Conservation (phyloP, 2,329 filamentous ascomycete species). For the Verticillium klebahnii region DNA sequence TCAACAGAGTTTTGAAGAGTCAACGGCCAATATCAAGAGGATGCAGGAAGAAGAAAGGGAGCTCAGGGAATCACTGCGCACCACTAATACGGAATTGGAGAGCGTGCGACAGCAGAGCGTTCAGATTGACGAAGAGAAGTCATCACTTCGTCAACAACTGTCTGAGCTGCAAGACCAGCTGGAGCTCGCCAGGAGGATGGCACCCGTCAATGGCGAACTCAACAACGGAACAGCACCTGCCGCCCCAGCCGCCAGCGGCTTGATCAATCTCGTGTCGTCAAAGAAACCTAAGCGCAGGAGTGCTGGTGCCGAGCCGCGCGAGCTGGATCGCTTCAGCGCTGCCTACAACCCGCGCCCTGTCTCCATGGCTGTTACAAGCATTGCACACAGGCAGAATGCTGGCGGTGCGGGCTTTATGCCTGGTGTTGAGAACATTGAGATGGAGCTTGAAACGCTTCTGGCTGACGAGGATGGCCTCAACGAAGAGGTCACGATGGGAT, state of each 20-base stretch:
- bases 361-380: conserved; percentile 81
- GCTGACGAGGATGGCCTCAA: conserved; percentile 95
- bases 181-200: conserved; percentile 75
- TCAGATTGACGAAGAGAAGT: conserved; percentile 79
- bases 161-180: conserved; percentile 88
- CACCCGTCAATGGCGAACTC: conserved; percentile 64
- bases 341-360: conserved; percentile 93
- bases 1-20: conserved; percentile 85
- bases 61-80: conserved; percentile 75
- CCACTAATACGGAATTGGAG: conserved; percentile 77
- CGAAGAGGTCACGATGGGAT: conserved; percentile 91
- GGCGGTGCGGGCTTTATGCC: conserved; percentile 75
- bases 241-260: conserved; percentile 60
- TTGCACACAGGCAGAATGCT: conserved; percentile 64
- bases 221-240: conserved; percentile 31
- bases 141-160: conserved; percentile 80
- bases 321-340: conserved; percentile 84
- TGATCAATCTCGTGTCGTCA: conserved; percentile 94
- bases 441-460: conserved; percentile 88
- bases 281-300: conserved; percentile 97
- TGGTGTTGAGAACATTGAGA: conserved; percentile 83
- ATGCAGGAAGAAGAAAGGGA: conserved; percentile 91
- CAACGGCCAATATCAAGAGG: conserved; percentile 82
- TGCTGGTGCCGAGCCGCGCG: conserved; percentile 79
- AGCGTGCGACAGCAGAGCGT: conserved; percentile 69